Evolutionary conservation across 495 filamentous ascomycete genomes (phyloP).

Genomic region (Penicillium parvum): DNA sequence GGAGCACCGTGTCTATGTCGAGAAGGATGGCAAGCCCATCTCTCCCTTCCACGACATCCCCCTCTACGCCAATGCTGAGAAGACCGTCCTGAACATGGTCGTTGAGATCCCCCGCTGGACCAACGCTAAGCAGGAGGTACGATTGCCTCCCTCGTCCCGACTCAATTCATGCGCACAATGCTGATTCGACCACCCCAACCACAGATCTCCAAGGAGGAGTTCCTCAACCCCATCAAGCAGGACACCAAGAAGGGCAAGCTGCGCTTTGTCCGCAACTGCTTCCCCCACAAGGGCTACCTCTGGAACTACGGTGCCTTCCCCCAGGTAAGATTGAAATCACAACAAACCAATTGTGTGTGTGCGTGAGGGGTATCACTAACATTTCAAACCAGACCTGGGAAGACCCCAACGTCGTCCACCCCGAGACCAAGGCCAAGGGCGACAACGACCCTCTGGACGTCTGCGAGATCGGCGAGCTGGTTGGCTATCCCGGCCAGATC

Average conservation of each 20-base stretch:
- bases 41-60: conserved; percentile 99
- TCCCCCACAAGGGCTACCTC: conserved; percentile 99
- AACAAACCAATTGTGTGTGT: too few relatives aligned
- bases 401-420: conserved; percentile 91
- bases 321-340: conserved; percentile 55
- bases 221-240: conserved; percentile 94
- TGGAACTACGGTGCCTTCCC: conserved; percentile 99
- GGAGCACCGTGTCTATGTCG: conserved; percentile 95
- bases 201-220: conserved; percentile 95
- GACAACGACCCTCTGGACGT: conserved; percentile 99
- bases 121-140: conserved; percentile 97
- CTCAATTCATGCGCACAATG: conserved; percentile 2
- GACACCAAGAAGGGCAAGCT: conserved; percentile 56
- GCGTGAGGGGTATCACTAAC: too few relatives aligned
- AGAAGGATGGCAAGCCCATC: conserved; percentile 91
- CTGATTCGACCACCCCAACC: conserved; percentile 9
- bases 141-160: neutral
- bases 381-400: conserved; percentile 99
- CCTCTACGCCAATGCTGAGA: conserved; percentile 89
- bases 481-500: conserved; percentile 90
- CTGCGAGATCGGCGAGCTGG: conserved; percentile 98
- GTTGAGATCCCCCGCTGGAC: conserved; percentile 99
- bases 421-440: conserved; percentile 99
- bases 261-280: conserved; percentile 98
- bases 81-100: conserved; percentile 97